phyloP scores from a whole-genome alignment of 345 rosid genomes.

The Ailanthus altissimus region DNA sequence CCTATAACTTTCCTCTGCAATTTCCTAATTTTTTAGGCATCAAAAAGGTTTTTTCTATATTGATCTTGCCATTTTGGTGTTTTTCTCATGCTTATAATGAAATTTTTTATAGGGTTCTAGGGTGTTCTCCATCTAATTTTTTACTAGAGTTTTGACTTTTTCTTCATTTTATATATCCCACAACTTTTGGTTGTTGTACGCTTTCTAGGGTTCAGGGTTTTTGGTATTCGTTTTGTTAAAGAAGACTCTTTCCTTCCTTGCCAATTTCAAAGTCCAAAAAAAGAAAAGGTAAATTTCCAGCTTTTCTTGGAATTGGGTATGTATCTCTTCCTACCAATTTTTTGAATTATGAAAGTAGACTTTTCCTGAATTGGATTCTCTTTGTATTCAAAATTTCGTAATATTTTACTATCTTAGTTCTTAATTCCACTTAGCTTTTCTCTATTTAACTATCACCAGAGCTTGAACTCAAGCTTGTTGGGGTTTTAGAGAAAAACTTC shows the following conservation, averaged over 20 bases:
- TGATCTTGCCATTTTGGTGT: no score
- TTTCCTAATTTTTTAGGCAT: slow-evolving; percentile 6
- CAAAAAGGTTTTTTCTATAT: neutral
- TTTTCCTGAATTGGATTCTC: slow-evolving; percentile 13
- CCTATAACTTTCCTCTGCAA: neutral
- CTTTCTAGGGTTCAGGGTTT: slow-evolving; percentile 57
- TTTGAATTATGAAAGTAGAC: neutral
- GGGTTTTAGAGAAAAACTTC: neutral
- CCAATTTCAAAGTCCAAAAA: neutral
- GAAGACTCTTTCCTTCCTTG: slow-evolving; percentile 3
- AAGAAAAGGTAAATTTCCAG: neutral
- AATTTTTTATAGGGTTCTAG: neutral
- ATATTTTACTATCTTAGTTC: slow-evolving; percentile 6
- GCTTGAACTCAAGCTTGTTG: neutral
- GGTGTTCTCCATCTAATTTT: slow-evolving; percentile 13
- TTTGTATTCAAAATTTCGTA: neutral
- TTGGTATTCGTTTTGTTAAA: slow-evolving; percentile 2
- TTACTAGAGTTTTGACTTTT: slow-evolving; percentile 40
- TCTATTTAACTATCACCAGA: no score
- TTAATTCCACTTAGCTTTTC: neutral
- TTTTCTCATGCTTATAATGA: neutral
- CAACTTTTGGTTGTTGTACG: neutral
- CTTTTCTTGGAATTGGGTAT: slow-evolving; percentile 22
- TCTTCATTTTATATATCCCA: neutral
- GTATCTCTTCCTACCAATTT: neutral